Conservation (phyloP, 768 basidiomycete species). For the Gautieria morchelliformis region DNA sequence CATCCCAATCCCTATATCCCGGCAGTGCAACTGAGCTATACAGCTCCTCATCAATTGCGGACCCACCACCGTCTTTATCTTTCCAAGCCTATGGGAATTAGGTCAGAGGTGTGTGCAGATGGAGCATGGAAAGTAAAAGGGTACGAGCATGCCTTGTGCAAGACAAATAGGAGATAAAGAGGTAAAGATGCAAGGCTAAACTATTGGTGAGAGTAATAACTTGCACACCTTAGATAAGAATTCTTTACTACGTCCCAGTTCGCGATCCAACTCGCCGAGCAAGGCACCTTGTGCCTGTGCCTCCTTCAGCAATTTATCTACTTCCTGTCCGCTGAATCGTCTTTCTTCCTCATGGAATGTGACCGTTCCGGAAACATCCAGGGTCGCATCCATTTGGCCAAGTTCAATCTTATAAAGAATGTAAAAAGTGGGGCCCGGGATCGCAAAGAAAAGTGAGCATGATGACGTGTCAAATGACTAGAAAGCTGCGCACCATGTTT, state of each 20-base stretch:
- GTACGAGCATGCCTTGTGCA: background rate
- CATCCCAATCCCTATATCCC: slow-evolving; percentile 8
- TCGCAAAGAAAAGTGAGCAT: background rate
- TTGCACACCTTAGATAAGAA: slow-evolving; percentile 57
- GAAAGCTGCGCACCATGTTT: slow-evolving; percentile 51
- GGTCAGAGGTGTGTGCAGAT: background rate
- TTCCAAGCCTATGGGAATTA: background rate
- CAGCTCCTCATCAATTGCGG: background rate
- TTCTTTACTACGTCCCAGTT: slow-evolving; percentile 56
- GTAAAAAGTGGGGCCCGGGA: too few relatives aligned
- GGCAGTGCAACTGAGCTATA: background rate
- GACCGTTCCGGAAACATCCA: slow-evolving; percentile 62
- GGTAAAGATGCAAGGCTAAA: too few relatives aligned
- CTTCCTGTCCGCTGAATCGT: slow-evolving; percentile 47
- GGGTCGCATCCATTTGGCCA: slow-evolving; percentile 57
- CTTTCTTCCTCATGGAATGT: slow-evolving; percentile 49
- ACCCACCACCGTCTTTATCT: background rate
- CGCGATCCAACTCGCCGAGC: slow-evolving; percentile 42
- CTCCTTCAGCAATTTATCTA: slow-evolving; percentile 46
- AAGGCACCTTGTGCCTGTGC: slow-evolving; percentile 46
- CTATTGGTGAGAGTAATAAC: background rate
- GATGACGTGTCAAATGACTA: background rate
- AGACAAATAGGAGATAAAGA: background rate
- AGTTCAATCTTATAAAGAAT: slow-evolving; percentile 47
- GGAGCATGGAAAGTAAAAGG: background rate